Percentiles rank a stretch among this genome's conserved stretches.
These are phyloP conservation scores for Bruguiera hainesii DNA, from an alignment of 441 rosid genomes.

Conservation along the genomic window DNA sequence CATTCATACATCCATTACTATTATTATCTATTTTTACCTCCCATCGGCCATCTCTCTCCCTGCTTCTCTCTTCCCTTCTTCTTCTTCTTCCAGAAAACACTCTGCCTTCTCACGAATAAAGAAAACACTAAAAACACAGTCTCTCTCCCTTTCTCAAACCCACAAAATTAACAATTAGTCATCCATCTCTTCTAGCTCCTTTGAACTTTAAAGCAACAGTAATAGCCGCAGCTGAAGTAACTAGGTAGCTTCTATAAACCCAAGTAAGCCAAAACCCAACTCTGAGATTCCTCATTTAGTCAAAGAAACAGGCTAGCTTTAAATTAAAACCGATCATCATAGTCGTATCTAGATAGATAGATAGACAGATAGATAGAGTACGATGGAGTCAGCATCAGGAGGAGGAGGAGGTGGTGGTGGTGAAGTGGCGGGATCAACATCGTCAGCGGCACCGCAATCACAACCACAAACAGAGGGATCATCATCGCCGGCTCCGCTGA, in stretches of 20 bases:
- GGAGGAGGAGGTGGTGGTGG: conserved; percentile 4
- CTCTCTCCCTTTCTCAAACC: conserved; percentile 34
- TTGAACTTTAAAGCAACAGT: neutral
- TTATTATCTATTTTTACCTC: conserved; percentile 31
- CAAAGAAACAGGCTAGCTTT: too few species aligned
- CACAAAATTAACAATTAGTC: neutral
- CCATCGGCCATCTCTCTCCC: conserved; percentile 32
- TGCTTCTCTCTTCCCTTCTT: neutral
- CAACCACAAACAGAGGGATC: conserved; percentile 22
- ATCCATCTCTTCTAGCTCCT: neutral
- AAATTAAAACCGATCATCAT: neutral
- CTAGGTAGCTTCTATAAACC: too few species aligned
- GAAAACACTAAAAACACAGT: conserved; percentile 1
- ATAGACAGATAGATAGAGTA: neutral
- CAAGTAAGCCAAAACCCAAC: too few species aligned
- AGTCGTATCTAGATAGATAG: too few species aligned
- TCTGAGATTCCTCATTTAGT: too few species aligned
- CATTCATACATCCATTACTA: conserved; percentile 21
- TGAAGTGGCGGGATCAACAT: conserved; percentile 23
- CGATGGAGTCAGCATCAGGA: conserved; percentile 44
- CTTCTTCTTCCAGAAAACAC: neutral
- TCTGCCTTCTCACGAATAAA: conserved; percentile 14
- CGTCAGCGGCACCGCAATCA: conserved; percentile 20
- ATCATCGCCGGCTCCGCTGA: conserved; percentile 49
- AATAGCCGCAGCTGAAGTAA: too few species aligned